These are phyloP conservation scores for Metarhizium rileyi DNA, from an alignment of 2,329 filamentous ascomycete genomes.

Conservation along the genomic window DNA sequence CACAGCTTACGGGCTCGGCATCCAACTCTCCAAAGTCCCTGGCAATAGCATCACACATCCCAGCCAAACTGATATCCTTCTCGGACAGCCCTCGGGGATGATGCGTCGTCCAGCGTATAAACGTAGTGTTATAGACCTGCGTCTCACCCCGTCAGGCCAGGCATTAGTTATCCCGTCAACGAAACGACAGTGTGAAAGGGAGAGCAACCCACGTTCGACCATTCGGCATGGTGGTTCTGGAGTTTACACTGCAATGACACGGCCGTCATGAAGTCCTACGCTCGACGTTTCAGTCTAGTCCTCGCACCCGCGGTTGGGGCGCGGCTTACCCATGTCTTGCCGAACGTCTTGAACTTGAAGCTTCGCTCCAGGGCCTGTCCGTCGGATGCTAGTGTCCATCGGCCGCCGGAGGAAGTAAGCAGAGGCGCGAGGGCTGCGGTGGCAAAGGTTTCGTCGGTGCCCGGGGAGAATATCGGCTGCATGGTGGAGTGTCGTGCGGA, in stretches of 20 bases:
- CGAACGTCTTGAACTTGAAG: slow-evolving; percentile 56
- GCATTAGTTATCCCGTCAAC: neutral
- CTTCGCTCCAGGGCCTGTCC: slow-evolving; percentile 48
- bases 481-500: slow-evolving; percentile 11
- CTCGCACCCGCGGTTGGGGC: no score
- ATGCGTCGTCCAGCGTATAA: slow-evolving; percentile 67
- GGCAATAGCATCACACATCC: slow-evolving; percentile 51
- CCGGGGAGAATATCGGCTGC: slow-evolving; percentile 33
- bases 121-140: slow-evolving; percentile 60
- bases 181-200: neutral
- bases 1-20: slow-evolving; percentile 22
- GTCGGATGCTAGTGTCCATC: slow-evolving; percentile 41
- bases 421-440: slow-evolving; percentile 28
- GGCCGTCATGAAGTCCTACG: slow-evolving; percentile 66
- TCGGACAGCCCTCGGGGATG: slow-evolving; percentile 53
- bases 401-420: slow-evolving; percentile 27
- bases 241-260: slow-evolving; percentile 58
- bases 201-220: slow-evolving; percentile 52
- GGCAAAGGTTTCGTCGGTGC: slow-evolving; percentile 31
- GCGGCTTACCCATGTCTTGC: slow-evolving; percentile 51
- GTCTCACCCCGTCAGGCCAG: neutral
- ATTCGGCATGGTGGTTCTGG: slow-evolving; percentile 65
- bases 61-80: slow-evolving; percentile 53
- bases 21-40: slow-evolving; percentile 44
- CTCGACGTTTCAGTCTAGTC: neutral